phyloP scores from a whole-genome alignment of 2,329 filamentous ascomycete genomes.

The Neopestalotiopsis clavispora region DNA sequence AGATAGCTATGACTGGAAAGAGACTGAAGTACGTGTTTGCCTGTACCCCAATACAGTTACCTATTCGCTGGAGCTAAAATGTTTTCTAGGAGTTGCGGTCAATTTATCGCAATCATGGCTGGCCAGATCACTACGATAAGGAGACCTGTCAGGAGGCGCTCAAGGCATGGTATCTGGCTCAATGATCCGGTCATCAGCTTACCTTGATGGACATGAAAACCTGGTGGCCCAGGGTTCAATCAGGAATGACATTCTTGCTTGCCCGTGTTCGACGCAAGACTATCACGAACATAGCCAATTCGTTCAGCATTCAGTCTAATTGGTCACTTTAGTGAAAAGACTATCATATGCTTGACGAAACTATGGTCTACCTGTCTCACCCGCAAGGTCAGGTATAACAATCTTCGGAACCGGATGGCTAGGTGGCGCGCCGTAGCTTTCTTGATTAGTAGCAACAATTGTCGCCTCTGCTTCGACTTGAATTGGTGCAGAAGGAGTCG shows the following conservation, averaged over 20 bases:
- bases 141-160: neutral
- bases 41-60: neutral
- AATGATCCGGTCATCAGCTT: neutral
- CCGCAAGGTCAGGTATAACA: neutral
- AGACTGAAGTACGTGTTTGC: neutral
- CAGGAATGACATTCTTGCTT: too few relatives aligned
- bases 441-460: neutral
- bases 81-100: neutral
- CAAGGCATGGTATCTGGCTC: neutral
- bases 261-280: too few relatives aligned
- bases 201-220: too few relatives aligned
- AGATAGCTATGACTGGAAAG: neutral
- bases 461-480: neutral
- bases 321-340: neutral
- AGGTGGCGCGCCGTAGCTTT: neutral
- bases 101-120: constrained; percentile 6
- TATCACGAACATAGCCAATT: neutral
- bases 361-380: neutral
- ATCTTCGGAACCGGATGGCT: constrained; percentile 3
- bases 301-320: neutral
- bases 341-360: neutral
- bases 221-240: too few relatives aligned
- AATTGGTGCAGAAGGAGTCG: neutral
- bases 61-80: neutral
- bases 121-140: neutral